These are phyloP conservation scores for Chalciporus sp. DNA, from an alignment of 1,284 basidiomycete genomes.

Conservation along the genomic window DNA sequence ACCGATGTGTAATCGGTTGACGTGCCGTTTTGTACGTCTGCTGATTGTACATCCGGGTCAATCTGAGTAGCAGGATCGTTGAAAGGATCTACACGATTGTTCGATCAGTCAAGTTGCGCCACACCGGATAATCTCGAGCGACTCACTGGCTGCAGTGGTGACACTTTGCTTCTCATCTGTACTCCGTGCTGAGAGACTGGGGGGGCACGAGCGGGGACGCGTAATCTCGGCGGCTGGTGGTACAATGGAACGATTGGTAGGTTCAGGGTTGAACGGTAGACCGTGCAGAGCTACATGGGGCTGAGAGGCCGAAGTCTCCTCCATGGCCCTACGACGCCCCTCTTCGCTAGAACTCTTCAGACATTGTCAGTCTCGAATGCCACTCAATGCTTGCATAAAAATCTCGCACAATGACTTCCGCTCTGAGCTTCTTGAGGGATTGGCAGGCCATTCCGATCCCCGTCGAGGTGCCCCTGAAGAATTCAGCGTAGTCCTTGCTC, in stretches of 20 bases:
- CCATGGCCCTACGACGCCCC: neutral
- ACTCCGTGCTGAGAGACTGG: neutral
- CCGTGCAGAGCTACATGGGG: neutral
- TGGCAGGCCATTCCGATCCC: constrained; percentile 1
- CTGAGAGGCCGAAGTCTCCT: neutral
- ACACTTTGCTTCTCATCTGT: neutral
- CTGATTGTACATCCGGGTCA: neutral
- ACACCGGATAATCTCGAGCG: neutral
- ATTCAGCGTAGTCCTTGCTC: constrained; percentile 2
- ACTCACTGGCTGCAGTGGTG: neutral
- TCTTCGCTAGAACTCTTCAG: neutral
- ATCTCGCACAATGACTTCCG: neutral
- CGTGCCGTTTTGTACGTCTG: neutral
- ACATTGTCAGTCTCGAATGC: neutral
- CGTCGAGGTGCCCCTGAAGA: constrained; percentile 9
- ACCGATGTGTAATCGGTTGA: neutral
- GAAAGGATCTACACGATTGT: neutral
- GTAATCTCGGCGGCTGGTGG: neutral
- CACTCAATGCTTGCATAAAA: neutral
- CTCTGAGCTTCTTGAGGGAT: constrained; percentile 5
- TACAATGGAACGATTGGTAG: neutral
- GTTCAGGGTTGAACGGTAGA: neutral
- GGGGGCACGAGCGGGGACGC: neutral
- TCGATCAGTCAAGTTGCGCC: neutral
- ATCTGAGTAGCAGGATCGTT: neutral